Percentiles rank a stretch among this genome's conserved stretches.
Conservation (phyloP, 2,329 filamentous ascomycete species). For the Phyllosticta citrichinensis region DNA sequence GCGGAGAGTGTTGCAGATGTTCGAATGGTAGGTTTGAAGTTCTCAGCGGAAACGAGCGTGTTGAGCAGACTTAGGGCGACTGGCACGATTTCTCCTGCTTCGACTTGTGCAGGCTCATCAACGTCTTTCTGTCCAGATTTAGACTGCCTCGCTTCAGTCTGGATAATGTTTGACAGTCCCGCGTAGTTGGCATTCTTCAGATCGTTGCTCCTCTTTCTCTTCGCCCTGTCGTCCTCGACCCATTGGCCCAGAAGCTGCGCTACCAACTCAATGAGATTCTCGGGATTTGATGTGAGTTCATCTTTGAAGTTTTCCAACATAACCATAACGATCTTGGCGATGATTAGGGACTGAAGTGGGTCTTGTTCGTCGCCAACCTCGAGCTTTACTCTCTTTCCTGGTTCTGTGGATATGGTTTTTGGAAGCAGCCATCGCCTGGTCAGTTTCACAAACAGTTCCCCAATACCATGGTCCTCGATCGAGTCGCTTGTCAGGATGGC, state of each 20-base stretch:
- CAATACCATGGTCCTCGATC: constrained; percentile 45
- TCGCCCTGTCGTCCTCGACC: constrained; percentile 32
- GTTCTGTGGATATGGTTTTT: constrained; percentile 12
- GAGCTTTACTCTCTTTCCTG: constrained; percentile 5
- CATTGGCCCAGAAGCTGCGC: constrained; percentile 45
- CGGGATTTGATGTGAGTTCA: constrained; percentile 53
- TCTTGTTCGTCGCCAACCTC: constrained; percentile 28
- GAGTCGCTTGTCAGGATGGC: constrained; percentile 37
- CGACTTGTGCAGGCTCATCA: constrained; percentile 11
- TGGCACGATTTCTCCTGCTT: constrained; percentile 28
- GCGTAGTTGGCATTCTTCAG: constrained; percentile 17
- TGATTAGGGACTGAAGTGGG: constrained; percentile 41
- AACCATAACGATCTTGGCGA: constrained; percentile 54
- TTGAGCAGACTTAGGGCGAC: constrained; percentile 33
- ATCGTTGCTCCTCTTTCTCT: constrained; percentile 28
- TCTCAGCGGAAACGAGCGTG: constrained; percentile 24
- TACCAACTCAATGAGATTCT: constrained; percentile 55
- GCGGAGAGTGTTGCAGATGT: constrained; percentile 18
- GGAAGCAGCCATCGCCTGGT: constrained; percentile 48
- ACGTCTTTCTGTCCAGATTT: not conserved
- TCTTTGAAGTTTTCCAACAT: constrained; percentile 55
- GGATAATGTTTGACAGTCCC: constrained; percentile 20
- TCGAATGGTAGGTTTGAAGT: constrained; percentile 22
- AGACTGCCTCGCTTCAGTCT: constrained; percentile 1
- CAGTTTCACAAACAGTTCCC: constrained; percentile 50